Base-by-base conservation (phyloP, 2,329 filamentous ascomycete species). In the Cladosporium sp. region DNA sequence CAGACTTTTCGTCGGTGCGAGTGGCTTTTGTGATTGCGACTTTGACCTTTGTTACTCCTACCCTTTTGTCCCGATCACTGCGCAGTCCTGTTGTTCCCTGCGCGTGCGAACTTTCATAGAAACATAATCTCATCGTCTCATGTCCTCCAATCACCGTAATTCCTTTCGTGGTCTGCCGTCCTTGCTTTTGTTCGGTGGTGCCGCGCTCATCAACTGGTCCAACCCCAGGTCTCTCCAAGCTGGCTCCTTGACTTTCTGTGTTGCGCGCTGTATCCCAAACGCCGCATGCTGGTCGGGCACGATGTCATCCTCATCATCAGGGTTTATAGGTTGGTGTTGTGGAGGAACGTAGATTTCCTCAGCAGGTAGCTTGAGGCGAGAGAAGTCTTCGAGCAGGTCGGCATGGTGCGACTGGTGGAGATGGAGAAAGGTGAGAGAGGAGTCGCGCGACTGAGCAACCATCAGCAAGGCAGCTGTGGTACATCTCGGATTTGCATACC, bases 241-340 rank as follows among this genome's bases (percentile, higher is more conserved):
- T 1, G 89, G 84, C 78, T 93, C 90, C 72, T 84, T 85, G 71
- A 82, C 84, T 69, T 85, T 85, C 79, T 92, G 89, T 18, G 91
- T 93, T 11, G 91, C 91, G 70, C 90, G 86, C 77, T 91, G 88
- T 72, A 96, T 95, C 46, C 91, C 92, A 76, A 95, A 95, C 0
- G 91, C 92, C 14, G 91, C 91, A 75, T 95, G 91, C 79, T 95
- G 91, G 77, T 95, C 91, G 0, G 92, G 91, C 5, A 95, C 91
- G 4, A 95, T 90, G 74, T 95, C 91, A 74, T 95, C 92, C 79
- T 95, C 91, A 76, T 95, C 91, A 78, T 95, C 91, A 0, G 92
- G 91, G 76, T 95, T 94, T 74, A 93, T 84, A 49, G 91, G 92
- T 76, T 92, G 91, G 75, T 93, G 87, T 68, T 92, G 87, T 8